Base-by-base conservation (phyloP, 2,329 filamentous ascomycete genomes). In the Cytospora schulzeri region DNA sequence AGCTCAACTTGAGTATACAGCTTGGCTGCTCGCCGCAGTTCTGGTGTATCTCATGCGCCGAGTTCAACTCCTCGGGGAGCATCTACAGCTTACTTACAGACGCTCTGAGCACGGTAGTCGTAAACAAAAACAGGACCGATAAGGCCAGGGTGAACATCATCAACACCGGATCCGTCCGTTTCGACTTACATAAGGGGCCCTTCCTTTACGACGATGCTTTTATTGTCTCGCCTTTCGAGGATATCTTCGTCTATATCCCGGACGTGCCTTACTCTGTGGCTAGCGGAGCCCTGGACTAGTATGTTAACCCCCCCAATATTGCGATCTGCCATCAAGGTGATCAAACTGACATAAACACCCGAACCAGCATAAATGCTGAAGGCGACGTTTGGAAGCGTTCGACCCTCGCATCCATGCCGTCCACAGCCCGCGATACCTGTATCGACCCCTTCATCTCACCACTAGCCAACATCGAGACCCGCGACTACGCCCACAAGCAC, bases 141-240 rank as follows among this genome's bases (percentile, higher is more conserved):
- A 79, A 75, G 29, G 76, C 85, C 1, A 80, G 86, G 33, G 76
- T 88, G 53, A 81, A 88, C 65, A 79, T 88, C 66, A 80, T 81
- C 66, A 89, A 89, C 73, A 87, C 85, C 0, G 86, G 86, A 29
- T 79, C 78, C 35, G 79, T 89, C 28, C 83, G 86, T 2, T 89
- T 88, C 69, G 86, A 89, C 68, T 74, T 90, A 15, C 79, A 84
- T 66, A 80, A 88, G 73, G 87, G 87, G 0, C 84, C 85, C 0
- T 89, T 89, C 70, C 88, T 86, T 0, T 80, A 75, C 22, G 79
- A 81, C 51, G 77, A 80, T 64, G 77, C 73, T 53, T 86, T 83
- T 72, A 85, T 86, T 67, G 81, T 85, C 0, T 83, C 81, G 0
- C 84, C 85, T 0, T 87, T 86, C 71, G 71, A 73, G 6, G 81